Percentiles rank a stretch among this genome's conserved stretches.
Conservation (phyloP, 208 protist genomes). For the Leishmania arabica region DNA sequence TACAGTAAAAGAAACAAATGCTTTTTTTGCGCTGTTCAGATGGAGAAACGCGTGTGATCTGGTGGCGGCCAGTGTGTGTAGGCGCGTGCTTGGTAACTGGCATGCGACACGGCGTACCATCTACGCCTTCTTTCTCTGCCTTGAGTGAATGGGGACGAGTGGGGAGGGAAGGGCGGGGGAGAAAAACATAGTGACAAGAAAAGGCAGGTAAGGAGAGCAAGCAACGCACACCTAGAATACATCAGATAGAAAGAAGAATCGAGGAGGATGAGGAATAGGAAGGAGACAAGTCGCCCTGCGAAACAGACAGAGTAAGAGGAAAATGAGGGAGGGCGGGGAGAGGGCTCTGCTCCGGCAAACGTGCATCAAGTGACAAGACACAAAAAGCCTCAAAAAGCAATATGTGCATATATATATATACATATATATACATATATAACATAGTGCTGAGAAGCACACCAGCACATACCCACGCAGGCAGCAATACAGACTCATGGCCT, state of each 20-base stretch:
- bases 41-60: not conserved
- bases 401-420: not conserved
- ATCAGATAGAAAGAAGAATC: not conserved
- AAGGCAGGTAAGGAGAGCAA: not conserved
- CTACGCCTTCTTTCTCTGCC: not conserved
- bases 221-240: conserved; percentile 10
- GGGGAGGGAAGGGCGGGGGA: not conserved
- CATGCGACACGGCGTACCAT: not conserved
- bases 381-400: conserved; percentile 23
- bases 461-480: not conserved
- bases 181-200: conserved; percentile 6
- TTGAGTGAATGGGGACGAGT: not conserved
- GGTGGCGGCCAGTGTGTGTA: not conserved
- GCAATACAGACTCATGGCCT: not conserved
- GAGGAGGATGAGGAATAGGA: not conserved
- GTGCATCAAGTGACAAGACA: not conserved
- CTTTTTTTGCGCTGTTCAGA: not conserved
- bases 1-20: not conserved
- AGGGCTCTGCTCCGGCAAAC: not conserved
- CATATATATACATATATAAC: not conserved
- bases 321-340: not conserved
- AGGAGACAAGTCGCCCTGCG: not conserved
- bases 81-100: not conserved
- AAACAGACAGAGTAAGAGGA: not conserved
- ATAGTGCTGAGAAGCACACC: not conserved